Evolutionary conservation across 2,329 filamentous ascomycete genomes (phyloP), one percentile per base, ranked within the genome.

Genomic region (Aphanocladium album): DNA sequence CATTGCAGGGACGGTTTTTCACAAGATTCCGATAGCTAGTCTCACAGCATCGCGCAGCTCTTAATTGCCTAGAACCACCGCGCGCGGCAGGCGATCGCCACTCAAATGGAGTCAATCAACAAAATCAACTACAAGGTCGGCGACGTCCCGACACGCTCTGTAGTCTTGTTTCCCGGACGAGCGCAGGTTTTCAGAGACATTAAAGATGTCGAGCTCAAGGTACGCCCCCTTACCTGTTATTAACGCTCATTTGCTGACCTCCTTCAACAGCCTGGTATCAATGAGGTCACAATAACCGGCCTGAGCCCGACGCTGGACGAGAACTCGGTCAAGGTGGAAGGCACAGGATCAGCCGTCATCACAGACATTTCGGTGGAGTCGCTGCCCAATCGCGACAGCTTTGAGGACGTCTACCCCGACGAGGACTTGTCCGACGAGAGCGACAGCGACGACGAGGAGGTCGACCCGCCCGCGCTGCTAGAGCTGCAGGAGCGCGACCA

Each of bases 151-250:
- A 88, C 87, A 37, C 82, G 82, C 54, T 81, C 81, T 0, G 85
- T 90, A 17, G 85, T 82, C 0, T 77, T 90, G 45, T 88, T 87
- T 62, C 86, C 86, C 0, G 76, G 77, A 2, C 76, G 81, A 63
- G 87, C 86, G 1, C 85, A 86, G 52, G 71, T 89, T 33, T 77
- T 82, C 14, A 80, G 86, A 27, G 83, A 87, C 57, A 80, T 89
- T 67, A 80, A 80, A 61, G 73, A 82, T 64, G 74, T 88, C 17
- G 30, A 54, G 5, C 60, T 62, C 60, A 59, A 59, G 37, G 59
- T 56, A 19, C n/a, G 51, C 33, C 17, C 14, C 5, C 17, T 14
- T 47, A 12, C 27, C n/a, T 12, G 30, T 27, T 5, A 17, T 6
- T 19, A 17, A 37, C 11, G 0, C 0, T 16, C 5, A 27, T 7